Base-by-base conservation (phyloP, 106 monocot species). In the Amphibolis antarctica region DNA sequence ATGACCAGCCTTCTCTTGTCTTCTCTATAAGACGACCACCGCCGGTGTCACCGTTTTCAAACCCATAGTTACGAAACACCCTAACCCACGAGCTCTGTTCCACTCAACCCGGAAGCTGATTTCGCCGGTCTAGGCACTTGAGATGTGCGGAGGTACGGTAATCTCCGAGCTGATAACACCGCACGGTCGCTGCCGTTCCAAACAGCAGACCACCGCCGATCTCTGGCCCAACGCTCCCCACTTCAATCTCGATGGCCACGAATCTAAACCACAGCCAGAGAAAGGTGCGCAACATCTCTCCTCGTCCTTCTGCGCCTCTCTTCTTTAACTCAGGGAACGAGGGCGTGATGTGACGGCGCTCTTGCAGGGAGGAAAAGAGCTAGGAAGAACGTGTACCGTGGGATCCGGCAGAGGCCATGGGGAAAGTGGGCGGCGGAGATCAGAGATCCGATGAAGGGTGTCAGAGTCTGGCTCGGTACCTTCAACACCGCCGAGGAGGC, bases 191-290 rank as follows among this genome's bases (percentile, higher is more conserved):
- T 14, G 15, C 28, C 59, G 27, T 14, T 23, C 49, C 18, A 15
- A 25, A 13, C 44, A 28, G 19, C 57, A 17, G 1, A 31, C 65
- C 0, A 14, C 65, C 17, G 15, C 65, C 31, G 61, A 71, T 14
- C 42, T 71, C 24, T 70, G 62, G 65, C 46, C 63, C n/a, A 44
- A 54, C 42, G 18, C 64, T 46, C 5, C 71, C 21, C n/a, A n/a
- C n/a, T 46, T 48, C 49, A 12, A 13, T n/a, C 74, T 77, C 42
- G 78, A 68, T 36, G 66, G 78, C 36, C 75, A 68, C 63, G 51
- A 59, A 44, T 66, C 82, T 14, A 60, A 62, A 11, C 65, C 65
- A 29, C 52, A 27, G 6, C 52, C 51, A 0, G 50, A 51, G 3
- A 52, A 51, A 66, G 65, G 65, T 66, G 31, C 9, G 6, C 6